Base-by-base conservation (phyloP, 1,284 basidiomycete species). In the Coriolopsis trogii region DNA sequence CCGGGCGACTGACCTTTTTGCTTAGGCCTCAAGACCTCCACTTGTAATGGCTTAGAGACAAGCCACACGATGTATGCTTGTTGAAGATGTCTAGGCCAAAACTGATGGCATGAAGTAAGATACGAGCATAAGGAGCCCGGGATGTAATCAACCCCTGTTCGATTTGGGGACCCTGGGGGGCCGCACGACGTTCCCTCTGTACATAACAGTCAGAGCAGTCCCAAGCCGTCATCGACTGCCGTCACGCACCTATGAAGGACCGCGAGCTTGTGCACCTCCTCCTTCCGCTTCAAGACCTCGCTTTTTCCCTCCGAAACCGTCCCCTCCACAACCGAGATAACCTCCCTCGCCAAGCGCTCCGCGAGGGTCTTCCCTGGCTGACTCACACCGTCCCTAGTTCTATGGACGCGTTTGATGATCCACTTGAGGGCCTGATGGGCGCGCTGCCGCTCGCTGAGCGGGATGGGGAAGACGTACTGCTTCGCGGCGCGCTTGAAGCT, bases 191-290 rank as follows among this genome's bases (percentile, higher is more conserved):
- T 55, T 58, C 8, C 52, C 56, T 58, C 56, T 58, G 37, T 20
- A 43, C 20, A 38, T 6, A 16, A 39, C 20, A 23, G 3, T 10
- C 10, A 8, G 20, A 3, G 7, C 36, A 39, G 2, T 3, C 7
- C 13, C 0, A 12, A 7, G 3, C 8, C 21, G 4, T 15, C 10
- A 37, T 9, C 13, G 6, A 13, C 2, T 6, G 7, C 33, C 10
- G 20, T 20, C n/a, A 78, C 87, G 51, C 58, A 93, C 91, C 93
- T 86, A 70, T 92, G 92, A 29, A 89, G 77, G 76, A 88, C 89
- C 1, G 88, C 94, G 31, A 81, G 63, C 62, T 76, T 79, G 67
- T 95, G 93, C 45, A 82, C 67, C 47, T 81, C 75, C 59, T 72
- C 73, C 70, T 91, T 84, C 61, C 77, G 78, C 60, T 78, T 73